These are phyloP conservation scores for Kalmusia sp. DNA, from an alignment of 2,329 filamentous ascomycete genomes.

Conservation along the genomic window DNA sequence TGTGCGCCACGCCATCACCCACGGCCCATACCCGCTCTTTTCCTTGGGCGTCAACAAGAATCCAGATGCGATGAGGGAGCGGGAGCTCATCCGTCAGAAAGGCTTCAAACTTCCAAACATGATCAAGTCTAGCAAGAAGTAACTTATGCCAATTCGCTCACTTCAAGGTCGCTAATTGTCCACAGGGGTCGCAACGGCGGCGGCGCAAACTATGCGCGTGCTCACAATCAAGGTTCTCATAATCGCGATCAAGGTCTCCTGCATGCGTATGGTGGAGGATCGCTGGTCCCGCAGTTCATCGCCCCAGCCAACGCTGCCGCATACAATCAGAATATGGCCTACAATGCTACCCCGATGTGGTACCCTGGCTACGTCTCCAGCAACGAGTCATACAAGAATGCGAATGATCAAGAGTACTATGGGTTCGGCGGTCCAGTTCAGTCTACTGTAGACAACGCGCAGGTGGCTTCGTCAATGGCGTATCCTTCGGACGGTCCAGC, in stretches of 20 bases:
- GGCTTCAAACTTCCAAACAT: conserved; percentile 1
- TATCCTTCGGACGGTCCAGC: too few species aligned
- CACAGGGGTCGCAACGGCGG: neutral
- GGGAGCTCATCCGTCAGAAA: conserved; percentile 3
- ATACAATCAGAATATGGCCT: too few species aligned
- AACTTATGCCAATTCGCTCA: neutral
- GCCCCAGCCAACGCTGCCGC: too few species aligned
- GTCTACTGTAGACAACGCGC: too few species aligned
- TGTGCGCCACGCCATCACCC: conserved; percentile 9
- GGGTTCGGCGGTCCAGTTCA: neutral
- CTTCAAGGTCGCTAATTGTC: neutral
- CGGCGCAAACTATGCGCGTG: neutral
- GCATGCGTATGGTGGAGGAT: neutral
- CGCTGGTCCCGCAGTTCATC: too few species aligned
- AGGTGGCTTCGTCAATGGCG: too few species aligned
- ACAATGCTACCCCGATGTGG: too few species aligned
- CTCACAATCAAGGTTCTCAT: neutral
- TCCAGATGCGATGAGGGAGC: neutral
- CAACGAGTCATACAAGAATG: neutral
- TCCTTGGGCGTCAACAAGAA: neutral
- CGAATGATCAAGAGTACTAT: neutral
- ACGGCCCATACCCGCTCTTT: conserved; percentile 7
- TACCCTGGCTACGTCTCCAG: too few species aligned
- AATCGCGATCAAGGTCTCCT: neutral
- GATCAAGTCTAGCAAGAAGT: neutral